Evolutionary conservation across 1,284 basidiomycete species (phyloP), one percentile per base, ranked within the genome.

Genomic region (Melampsora larici-populina): DNA sequence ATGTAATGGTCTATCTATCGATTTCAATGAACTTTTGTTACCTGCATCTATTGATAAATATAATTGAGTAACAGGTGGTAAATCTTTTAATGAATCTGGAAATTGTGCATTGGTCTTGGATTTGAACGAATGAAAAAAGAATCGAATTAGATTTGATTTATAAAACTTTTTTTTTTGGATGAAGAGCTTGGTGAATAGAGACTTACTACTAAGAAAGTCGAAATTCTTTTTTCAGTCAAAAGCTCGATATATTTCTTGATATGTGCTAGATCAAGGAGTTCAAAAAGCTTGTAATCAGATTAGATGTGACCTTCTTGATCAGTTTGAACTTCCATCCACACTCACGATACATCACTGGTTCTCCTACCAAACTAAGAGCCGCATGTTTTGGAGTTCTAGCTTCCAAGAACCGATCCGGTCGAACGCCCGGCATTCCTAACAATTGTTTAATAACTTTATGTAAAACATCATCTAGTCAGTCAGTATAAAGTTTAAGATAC

Each of bases 21-120:
- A 65, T 60, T 79, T 79, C 7, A 79, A 48, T 29, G 74, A 49
- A 55, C 63, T 74, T 55, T 78, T 79, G 15, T 62, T 64, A 2
- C 65, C 78, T 60, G 78, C 78, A 66, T 79, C 78, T 21, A 79
- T 79, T 21, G 78, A 79, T 11, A 79, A 60, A 55, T 79, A 79
- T 18, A 79, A 40, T 68, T 79, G 78, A n/a, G 78, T 79, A 18
- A 79, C 78, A 2, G 72, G 72, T 15, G 74, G 74, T 33, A 79
- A 40, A 21, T 70, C 58, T 8, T 46, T 15, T 24, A 79, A 58
- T n/a, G 78, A 63, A 17, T 76, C 78, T 65, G 78, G 78, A 55
- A 79, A 79, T 65, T 79, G 78, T 8, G 78, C 78, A 63, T 79
- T 79, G 4, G 78, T 79, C 70, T 55, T 21, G 51, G n/a, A n/a